Conservation (phyloP, 2,329 filamentous ascomycete species). For the Lecanicillium sp. region DNA sequence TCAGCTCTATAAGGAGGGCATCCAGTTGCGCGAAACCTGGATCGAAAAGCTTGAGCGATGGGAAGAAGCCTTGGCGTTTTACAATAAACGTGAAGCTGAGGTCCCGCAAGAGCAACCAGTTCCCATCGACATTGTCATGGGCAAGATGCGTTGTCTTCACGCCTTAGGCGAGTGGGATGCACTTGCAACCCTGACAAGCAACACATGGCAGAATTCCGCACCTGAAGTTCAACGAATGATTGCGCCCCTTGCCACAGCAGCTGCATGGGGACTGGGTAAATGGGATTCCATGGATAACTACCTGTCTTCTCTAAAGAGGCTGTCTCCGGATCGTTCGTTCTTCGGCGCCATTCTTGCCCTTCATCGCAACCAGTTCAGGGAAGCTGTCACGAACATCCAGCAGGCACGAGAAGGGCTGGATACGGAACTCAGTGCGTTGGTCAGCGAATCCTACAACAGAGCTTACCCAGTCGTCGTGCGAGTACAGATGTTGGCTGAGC, state of each 20-base stretch:
- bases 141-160: constrained; percentile 97
- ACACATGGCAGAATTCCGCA: constrained; percentile 87
- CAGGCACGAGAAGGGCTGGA: constrained; percentile 90
- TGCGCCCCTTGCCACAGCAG: constrained; percentile 86
- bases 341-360: constrained; percentile 94
- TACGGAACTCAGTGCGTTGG: constrained; percentile 86
- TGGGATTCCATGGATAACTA: constrained; percentile 99
- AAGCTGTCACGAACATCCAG: constrained; percentile 81
- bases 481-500: constrained; percentile 96
- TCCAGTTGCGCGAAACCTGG: constrained; percentile 96
- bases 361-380: constrained; percentile 90
- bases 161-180: constrained; percentile 97
- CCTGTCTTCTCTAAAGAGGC: constrained; percentile 85
- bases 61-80: constrained; percentile 92
- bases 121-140: constrained; percentile 95
- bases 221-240: constrained; percentile 85
- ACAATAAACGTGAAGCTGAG: constrained; percentile 75
- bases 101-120: constrained; percentile 46
- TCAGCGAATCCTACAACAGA: constrained; percentile 97
- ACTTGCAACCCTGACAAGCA: constrained; percentile 78
- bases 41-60: constrained; percentile 97
- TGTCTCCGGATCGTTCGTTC: constrained; percentile 91
- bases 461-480: constrained; percentile 97
- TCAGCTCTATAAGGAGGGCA: constrained; percentile 85
- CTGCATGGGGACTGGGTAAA: constrained; percentile 91